Evolutionary conservation across 257 asterid species (phyloP).

Genomic region (Nyctanthes arbortristis): DNA sequence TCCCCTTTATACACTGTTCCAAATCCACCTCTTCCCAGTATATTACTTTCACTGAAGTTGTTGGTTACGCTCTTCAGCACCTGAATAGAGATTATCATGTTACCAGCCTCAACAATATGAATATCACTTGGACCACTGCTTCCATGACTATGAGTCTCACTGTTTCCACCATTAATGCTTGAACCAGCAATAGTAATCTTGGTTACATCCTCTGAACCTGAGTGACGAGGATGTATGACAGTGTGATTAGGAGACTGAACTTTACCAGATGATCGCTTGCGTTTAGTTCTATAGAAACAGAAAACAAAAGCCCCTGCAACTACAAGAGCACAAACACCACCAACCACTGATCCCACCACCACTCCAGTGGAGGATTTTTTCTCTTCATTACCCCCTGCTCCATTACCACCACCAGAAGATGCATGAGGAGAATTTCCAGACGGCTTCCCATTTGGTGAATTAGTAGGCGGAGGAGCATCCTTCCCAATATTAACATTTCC

Average conservation of each 20-base stretch:
- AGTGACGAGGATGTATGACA: conserved; percentile 76
- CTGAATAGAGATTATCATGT: conserved; percentile 69
- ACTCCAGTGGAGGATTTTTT: conserved; percentile 55
- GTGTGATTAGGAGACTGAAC: conserved; percentile 49
- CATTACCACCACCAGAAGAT: conserved; percentile 16
- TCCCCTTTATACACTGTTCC: conserved; percentile 92
- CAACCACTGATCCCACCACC: conserved; percentile 67
- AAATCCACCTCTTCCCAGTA: conserved; percentile 81
- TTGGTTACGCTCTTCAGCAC: conserved; percentile 65
- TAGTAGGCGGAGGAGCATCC: conserved; percentile 49
- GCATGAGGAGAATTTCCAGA: conserved; percentile 24
- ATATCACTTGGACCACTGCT: conserved; percentile 61
- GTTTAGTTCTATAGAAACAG: conserved; percentile 43
- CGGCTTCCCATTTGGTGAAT: conserved; percentile 16
- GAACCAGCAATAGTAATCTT: conserved; percentile 68
- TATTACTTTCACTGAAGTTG: conserved; percentile 61
- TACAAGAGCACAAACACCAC: conserved; percentile 50
- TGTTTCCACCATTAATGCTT: conserved; percentile 51
- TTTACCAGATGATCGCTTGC: conserved; percentile 39
- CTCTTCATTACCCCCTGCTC: conserved; percentile 21
- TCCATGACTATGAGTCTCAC: conserved; percentile 53
- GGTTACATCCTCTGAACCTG: conserved; percentile 74
- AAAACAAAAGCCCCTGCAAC: conserved; percentile 49
- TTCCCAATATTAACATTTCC: conserved; percentile 67
- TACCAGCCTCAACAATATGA: conserved; percentile 75